A percentile compares a stretch with the other conserved stretches of the same genome.
Conservation (phyloP, 2,329 filamentous ascomycete genomes). For the Penicillium sp. region DNA sequence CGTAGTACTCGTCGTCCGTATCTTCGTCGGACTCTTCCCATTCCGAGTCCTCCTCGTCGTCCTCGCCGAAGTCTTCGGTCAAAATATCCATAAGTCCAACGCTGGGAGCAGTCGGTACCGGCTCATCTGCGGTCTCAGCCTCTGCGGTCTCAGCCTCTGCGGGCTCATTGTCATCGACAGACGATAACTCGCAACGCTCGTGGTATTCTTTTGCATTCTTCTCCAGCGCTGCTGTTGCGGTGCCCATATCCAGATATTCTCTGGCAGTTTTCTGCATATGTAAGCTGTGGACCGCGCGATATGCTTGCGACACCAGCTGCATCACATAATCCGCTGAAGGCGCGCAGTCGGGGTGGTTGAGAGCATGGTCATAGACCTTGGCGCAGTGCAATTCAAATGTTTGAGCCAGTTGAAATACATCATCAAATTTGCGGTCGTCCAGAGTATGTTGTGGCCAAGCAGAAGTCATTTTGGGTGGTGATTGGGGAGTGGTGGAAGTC, state of each 20-base stretch:
- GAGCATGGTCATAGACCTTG: slow-evolving; percentile 9
- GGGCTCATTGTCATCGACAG: neutral
- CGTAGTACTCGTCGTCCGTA: slow-evolving; percentile 16
- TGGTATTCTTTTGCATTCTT: slow-evolving; percentile 9
- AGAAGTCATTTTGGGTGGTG: neutral
- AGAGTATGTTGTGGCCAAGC: slow-evolving; percentile 9
- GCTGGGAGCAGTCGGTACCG: neutral
- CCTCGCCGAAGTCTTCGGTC: slow-evolving; percentile 1
- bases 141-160: neutral
- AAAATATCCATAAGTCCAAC: neutral
- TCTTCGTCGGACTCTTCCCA: slow-evolving; percentile 14
- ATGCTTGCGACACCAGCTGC: slow-evolving; percentile 11
- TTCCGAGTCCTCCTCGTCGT: slow-evolving; percentile 10
- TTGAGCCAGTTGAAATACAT: slow-evolving; percentile 5
- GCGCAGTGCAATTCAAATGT: slow-evolving; percentile 14
- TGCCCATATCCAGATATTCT: slow-evolving; percentile 3
- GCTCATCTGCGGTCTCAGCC: neutral
- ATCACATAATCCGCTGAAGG: slow-evolving; percentile 12
- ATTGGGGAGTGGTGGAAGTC: neutral
- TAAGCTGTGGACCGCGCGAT: slow-evolving; percentile 14
- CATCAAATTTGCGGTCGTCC: slow-evolving; percentile 2
- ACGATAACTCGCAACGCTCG: neutral
- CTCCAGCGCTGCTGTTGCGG: slow-evolving; percentile 7
- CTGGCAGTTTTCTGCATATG: slow-evolving; percentile 12
- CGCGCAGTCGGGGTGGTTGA: slow-evolving; percentile 2